Base-by-base conservation (phyloP, 495 filamentous ascomycete genomes). In the Daldinia vernicosa region DNA sequence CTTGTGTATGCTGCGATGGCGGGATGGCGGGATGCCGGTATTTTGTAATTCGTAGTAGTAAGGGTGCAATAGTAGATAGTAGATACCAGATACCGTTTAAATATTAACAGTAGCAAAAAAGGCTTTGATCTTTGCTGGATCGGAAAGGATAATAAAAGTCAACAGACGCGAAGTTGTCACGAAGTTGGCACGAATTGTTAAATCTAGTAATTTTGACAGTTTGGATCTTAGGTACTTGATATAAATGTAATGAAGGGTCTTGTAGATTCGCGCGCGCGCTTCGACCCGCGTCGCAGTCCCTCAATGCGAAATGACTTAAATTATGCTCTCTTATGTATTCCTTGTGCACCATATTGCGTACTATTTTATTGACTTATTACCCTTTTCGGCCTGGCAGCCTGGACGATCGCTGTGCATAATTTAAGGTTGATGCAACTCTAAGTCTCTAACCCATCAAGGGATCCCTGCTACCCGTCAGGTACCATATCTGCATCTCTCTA, bases 341-440 rank as follows among this genome's bases (percentile, higher is more conserved):
- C n/a, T 64, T 70, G 30, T 66, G 68, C 68, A 60, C 8, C 6
- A 15, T 45, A 15, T 43, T 39, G 17, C 43, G 19, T 47, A 47
- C 43, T 24, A 47, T 24, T 24, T 24, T 71, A 71, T 71, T 71
- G 60, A 71, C 63, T 61, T 62, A 62, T 71, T 71, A 4, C 68
- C 39, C 17, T 8, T 61, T 58, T 33, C 6, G 63, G 63, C 15
- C 17, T 66, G 37, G 37, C 6, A 57, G 63, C 15, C 17, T 66
- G 37, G 37, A n/a, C 12, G 1, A 7, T 1, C n/a, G 15, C 7
- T 55, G 1, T 56, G 60, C 56, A 60, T 56, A 66, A 66, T 24
- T 55, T 56, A 30, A 57, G 45, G 59, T 67, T 22, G 54, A 62
- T 63, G 62, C 26, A 71, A 63, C 63, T 51, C 56, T 50, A 45